A percentile compares a stretch with the other conserved stretches of the same genome.
phyloP scores from a whole-genome alignment of 192 early-diverging fungal genomes.

The Cladochytrium replicatum region DNA sequence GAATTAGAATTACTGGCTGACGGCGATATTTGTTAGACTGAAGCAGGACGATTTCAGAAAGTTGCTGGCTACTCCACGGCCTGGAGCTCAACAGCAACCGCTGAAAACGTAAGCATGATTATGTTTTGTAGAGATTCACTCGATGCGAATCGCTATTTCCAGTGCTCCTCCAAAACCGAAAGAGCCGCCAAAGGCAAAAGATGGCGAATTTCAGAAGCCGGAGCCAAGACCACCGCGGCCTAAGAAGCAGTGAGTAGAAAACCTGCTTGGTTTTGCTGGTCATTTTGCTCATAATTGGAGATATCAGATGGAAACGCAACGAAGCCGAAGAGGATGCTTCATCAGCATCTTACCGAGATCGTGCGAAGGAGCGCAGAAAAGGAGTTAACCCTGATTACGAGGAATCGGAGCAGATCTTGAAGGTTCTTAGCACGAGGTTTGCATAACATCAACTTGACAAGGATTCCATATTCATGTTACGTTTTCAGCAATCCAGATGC shows the following conservation, averaged over 20 bases:
- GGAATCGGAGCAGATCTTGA: conserved; percentile 52
- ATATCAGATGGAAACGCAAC: conserved; percentile 8
- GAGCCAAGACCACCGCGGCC: conserved; percentile 13
- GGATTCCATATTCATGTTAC: conserved; percentile 22
- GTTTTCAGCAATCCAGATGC: neutral
- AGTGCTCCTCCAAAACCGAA: conserved; percentile 5
- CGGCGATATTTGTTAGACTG: conserved; percentile 26
- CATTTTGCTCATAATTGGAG: conserved; percentile 25
- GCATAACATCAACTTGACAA: too few relatives aligned
- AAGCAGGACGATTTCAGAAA: conserved; percentile 75
- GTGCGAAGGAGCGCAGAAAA: conserved; percentile 81
- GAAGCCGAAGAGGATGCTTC: conserved; percentile 3
- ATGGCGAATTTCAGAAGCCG: conserved; percentile 16
- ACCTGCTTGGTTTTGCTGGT: conserved; percentile 17
- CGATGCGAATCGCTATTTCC: neutral
- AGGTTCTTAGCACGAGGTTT: conserved; percentile 20
- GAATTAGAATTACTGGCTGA: too few relatives aligned
- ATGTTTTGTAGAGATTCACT: neutral
- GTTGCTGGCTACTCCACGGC: conserved; percentile 60
- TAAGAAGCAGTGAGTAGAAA: conserved; percentile 15
- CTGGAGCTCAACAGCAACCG: conserved; percentile 16
- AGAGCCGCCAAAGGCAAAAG: conserved; percentile 8
- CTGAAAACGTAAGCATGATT: conserved; percentile 12
- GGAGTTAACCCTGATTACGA: conserved; percentile 55
- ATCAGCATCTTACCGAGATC: conserved; percentile 63